Base-by-base conservation (phyloP, 2,329 filamentous ascomycete genomes). In the Delphinella strobiligena region DNA sequence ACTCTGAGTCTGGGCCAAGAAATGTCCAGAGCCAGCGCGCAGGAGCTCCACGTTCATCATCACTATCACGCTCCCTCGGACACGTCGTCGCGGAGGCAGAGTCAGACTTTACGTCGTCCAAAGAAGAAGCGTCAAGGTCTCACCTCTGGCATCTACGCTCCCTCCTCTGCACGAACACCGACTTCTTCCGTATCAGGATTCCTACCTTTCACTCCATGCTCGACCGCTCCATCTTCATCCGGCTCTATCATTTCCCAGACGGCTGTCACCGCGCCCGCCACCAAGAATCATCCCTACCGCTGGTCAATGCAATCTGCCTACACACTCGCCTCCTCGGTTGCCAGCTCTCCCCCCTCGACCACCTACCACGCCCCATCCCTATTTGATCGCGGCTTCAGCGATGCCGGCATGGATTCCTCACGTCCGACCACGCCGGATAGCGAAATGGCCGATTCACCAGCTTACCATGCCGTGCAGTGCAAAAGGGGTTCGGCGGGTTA, bases 11-110 rank as follows among this genome's bases (percentile, higher is more conserved):
- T 95, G 37, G 72, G 78, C 43, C 75, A 83, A 31, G 88, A 95
- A 58, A 69, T 61, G 45, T 45, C 48, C 48, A 72, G 19, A 78
- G 81, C 7, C 74, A 54, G 75, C 2, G 80, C 81, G 0, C 81
- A 84, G 51, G 84, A 91, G 52, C 65, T 95, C 11, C 89, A 95
- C 52, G 83, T 96, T 34, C 89, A 96, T 54, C 88, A 96, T 52
- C 89, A 96, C 56, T 94, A 94, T 54, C 87, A 95, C 49, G 74
- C 80, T 9, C 65, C 77, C 1, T 49, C 46, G 49, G 63, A 48
- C 50, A 54, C 50, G 42, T 54, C 58, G 12, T 27, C 22, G 22
- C 22, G 60, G 31, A 34, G 37, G 11, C 30, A 41, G n/a, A 46
- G 41, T 31, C 42, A 44, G 34, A 51, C 61, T 3, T 57, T 66